Conservation (phyloP, 2,329 filamentous ascomycete species). For the Verticillium dahliae region DNA sequence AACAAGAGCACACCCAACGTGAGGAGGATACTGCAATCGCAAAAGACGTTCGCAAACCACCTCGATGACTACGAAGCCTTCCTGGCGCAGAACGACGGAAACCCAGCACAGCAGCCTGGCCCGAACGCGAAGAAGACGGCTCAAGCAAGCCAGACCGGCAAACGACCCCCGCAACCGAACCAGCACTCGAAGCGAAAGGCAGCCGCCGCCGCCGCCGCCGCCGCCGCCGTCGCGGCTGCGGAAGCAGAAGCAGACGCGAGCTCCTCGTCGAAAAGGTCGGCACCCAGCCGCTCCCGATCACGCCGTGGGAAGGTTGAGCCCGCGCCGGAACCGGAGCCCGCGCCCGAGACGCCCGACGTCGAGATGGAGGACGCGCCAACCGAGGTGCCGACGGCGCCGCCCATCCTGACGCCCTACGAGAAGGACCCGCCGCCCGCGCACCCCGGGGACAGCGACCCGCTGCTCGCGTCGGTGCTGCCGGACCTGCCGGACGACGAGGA, state of each 20-base stretch:
- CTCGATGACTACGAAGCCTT: constrained; percentile 72
- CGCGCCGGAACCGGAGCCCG: background rate
- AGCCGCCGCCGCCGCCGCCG: constrained; percentile 5
- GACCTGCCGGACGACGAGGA: constrained; percentile 51
- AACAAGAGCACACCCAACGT: constrained; percentile 62
- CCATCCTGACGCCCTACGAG: constrained; percentile 27
- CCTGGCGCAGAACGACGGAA: constrained; percentile 35
- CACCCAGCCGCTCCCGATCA: background rate
- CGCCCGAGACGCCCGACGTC: constrained; percentile 19
- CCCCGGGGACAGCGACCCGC: constrained; percentile 46
- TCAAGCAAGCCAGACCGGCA: constrained; percentile 11
- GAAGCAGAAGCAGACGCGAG: background rate
- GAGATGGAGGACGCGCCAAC: constrained; percentile 34
- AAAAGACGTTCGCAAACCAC: constrained; percentile 80
- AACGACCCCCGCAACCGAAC: constrained; percentile 8
- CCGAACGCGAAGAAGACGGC: constrained; percentile 19
- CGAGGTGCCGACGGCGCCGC: background rate
- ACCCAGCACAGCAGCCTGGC: constrained; percentile 17
- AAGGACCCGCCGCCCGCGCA: constrained; percentile 29
- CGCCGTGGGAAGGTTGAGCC: constrained; percentile 6
- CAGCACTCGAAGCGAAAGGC: constrained; percentile 12
- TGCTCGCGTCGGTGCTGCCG: constrained; percentile 54
- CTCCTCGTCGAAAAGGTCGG: background rate
- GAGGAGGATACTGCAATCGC: constrained; percentile 69
- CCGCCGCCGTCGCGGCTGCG: background rate